Evolutionary conservation across 345 rosid species (phyloP).

Genomic region (Rubroshorea leprosula): DNA sequence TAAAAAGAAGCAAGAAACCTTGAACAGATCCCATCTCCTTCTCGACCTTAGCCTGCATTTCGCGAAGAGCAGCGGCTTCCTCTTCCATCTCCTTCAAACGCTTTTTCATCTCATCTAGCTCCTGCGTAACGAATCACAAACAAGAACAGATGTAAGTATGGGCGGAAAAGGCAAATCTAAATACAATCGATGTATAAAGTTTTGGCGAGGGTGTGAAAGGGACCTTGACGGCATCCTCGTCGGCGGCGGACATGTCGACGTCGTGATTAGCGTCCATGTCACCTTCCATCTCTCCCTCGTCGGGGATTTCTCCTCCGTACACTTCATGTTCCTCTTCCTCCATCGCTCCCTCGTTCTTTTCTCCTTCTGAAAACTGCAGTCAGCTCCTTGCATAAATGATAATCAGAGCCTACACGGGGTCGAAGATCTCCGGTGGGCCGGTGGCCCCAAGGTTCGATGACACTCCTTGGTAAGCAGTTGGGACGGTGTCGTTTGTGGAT

Average conservation of each 20-base stretch:
- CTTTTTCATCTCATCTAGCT: slow-evolving; percentile 94
- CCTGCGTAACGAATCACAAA: slow-evolving; percentile 33
- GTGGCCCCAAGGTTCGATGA: too few species aligned
- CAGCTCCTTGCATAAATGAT: not conserved
- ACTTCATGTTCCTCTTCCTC: slow-evolving; percentile 97
- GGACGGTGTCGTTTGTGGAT: too few species aligned
- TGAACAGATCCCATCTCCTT: slow-evolving; percentile 89
- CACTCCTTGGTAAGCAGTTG: too few species aligned
- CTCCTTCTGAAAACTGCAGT: not conserved
- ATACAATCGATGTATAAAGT: not conserved
- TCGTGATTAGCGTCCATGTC: slow-evolving; percentile 65
- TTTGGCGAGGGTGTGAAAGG: not conserved
- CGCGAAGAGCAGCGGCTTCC: slow-evolving; percentile 95
- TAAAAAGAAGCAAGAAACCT: slow-evolving; percentile 35
- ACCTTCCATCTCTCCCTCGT: slow-evolving; percentile 69
- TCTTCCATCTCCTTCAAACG: slow-evolving; percentile 97
- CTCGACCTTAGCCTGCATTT: slow-evolving; percentile 98
- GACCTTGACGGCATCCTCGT: slow-evolving; percentile 79
- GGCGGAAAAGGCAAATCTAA: not conserved
- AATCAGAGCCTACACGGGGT: too few species aligned
- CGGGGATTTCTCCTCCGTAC: slow-evolving; percentile 94
- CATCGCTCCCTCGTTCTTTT: slow-evolving; percentile 28
- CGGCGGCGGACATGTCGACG: slow-evolving; percentile 68
- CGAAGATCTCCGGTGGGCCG: too few species aligned
- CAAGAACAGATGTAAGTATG: not conserved